Conservation (phyloP, 2,329 filamentous ascomycete genomes). For the Proliferodiscus dingleyae region DNA sequence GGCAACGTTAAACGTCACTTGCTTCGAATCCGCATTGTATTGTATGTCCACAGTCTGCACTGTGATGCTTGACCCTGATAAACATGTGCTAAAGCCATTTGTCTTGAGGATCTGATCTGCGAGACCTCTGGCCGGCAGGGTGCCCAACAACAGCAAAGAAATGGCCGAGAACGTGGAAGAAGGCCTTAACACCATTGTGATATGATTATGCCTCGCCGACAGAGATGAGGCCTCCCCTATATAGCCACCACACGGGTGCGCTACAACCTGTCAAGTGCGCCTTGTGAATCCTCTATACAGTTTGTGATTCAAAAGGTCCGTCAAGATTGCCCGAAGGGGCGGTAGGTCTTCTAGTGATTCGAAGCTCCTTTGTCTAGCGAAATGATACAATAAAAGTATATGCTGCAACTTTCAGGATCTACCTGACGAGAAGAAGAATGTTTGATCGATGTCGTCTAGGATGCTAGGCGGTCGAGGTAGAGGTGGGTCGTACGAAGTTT, state of each 20-base stretch:
- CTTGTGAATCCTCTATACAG: background rate
- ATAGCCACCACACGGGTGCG: background rate
- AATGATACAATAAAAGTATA: conserved; percentile 6
- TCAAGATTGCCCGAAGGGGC: background rate
- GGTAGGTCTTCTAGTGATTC: background rate
- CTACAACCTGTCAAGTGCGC: background rate
- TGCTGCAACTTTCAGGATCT: conserved; percentile 47
- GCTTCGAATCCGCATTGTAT: conserved; percentile 71
- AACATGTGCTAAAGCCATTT: conserved; percentile 72
- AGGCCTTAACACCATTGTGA: conserved; percentile 28
- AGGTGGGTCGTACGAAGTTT: background rate
- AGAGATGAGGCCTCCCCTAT: conserved; percentile 5
- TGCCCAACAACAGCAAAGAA: conserved; percentile 27
- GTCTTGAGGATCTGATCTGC: conserved; percentile 73
- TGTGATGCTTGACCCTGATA: conserved; percentile 53
- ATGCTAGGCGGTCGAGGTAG: background rate
- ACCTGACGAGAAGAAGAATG: conserved; percentile 48
- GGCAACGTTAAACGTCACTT: conserved; percentile 74
- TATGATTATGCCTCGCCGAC: conserved; percentile 2
- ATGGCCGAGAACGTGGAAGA: conserved; percentile 23
- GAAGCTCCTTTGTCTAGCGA: background rate
- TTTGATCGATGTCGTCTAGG: conserved; percentile 1
- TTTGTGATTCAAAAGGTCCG: background rate
- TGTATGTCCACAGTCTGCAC: conserved; percentile 71
- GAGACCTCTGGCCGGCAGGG: conserved; percentile 40